Conservation (phyloP, 1,284 basidiomycete species). For the Puccinia brachypodii region DNA sequence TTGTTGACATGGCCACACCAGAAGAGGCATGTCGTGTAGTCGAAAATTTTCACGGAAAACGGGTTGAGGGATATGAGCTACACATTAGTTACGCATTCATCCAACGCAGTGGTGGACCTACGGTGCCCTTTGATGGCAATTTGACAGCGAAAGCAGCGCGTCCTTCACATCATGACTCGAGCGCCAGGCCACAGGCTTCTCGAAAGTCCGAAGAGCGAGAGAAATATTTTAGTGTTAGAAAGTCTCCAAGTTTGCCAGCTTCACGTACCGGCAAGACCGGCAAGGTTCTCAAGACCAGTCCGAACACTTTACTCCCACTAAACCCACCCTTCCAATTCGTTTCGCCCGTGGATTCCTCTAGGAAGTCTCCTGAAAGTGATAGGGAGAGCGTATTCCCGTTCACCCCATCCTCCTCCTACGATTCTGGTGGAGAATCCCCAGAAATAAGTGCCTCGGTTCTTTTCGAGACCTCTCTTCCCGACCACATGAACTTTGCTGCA, state of each 20-base stretch:
- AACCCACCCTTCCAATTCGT: neutral
- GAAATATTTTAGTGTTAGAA: neutral
- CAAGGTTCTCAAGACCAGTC: neutral
- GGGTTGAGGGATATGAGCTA: slow-evolving; percentile 45
- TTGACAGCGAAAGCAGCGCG: slow-evolving; percentile 2
- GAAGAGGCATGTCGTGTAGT: slow-evolving; percentile 41
- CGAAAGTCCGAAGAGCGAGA: slow-evolving; percentile 22
- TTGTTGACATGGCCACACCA: slow-evolving; percentile 47
- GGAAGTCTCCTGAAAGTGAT: slow-evolving; percentile 7
- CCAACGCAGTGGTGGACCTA: slow-evolving; percentile 47
- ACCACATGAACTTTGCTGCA: neutral
- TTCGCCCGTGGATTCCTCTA: neutral
- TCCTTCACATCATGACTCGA: neutral
- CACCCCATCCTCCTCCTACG: slow-evolving; percentile 19
- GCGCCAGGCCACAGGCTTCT: neutral
- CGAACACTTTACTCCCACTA: neutral
- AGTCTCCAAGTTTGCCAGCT: neutral
- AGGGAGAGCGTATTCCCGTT: slow-evolving; percentile 3
- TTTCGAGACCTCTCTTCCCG: neutral
- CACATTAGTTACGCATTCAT: slow-evolving; percentile 43
- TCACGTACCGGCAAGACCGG: neutral
- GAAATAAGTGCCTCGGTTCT: slow-evolving; percentile 26
- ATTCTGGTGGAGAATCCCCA: neutral
- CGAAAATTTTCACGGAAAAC: slow-evolving; percentile 40
- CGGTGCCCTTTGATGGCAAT: slow-evolving; percentile 7